phyloP scores from a whole-genome alignment of 352 stramenopile genomes.

The Nothophytophthora sp. region DNA sequence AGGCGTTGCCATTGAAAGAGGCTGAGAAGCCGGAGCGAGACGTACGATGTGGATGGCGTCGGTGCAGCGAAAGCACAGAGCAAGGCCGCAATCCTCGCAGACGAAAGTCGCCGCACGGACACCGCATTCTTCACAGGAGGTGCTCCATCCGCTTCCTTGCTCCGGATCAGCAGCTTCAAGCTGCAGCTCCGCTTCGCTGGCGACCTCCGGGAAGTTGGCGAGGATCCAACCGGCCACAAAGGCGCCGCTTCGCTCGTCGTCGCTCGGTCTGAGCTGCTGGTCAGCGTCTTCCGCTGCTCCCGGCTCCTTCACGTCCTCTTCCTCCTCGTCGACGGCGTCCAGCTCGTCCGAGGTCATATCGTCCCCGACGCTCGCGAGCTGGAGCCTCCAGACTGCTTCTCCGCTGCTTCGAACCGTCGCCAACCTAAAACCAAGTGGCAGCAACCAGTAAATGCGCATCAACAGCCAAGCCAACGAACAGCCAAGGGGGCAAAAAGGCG shows the following conservation, averaged over 20 bases:
- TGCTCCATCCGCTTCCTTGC: background rate
- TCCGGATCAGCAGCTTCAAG: background rate
- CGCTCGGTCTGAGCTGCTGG: too few species aligned
- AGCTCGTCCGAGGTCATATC: background rate
- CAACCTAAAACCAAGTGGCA: conserved; percentile 5
- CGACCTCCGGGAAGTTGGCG: conserved; percentile 31
- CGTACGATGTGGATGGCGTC: conserved; percentile 82
- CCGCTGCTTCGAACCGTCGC: conserved; percentile 19
- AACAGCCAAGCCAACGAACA: conserved; percentile 1
- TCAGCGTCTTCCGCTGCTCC: too few species aligned
- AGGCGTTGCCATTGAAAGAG: background rate
- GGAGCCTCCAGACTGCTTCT: too few species aligned
- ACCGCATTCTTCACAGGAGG: conserved; percentile 73
- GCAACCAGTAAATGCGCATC: background rate
- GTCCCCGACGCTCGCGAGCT: too few species aligned
- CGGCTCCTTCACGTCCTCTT: background rate
- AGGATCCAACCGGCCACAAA: conserved; percentile 39
- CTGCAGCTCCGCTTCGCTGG: conserved; percentile 22
- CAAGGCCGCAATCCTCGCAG: conserved; percentile 49
- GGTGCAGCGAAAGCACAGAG: conserved; percentile 60
- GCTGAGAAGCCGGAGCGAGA: background rate
- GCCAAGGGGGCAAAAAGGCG: conserved; percentile 19
- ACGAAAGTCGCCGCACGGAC: conserved; percentile 18
- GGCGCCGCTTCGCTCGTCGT: background rate
- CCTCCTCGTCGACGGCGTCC: background rate